These are phyloP conservation scores for Zoysia matrella DNA, from an alignment of 202 grass and related monocot species.

Conservation along the genomic window DNA sequence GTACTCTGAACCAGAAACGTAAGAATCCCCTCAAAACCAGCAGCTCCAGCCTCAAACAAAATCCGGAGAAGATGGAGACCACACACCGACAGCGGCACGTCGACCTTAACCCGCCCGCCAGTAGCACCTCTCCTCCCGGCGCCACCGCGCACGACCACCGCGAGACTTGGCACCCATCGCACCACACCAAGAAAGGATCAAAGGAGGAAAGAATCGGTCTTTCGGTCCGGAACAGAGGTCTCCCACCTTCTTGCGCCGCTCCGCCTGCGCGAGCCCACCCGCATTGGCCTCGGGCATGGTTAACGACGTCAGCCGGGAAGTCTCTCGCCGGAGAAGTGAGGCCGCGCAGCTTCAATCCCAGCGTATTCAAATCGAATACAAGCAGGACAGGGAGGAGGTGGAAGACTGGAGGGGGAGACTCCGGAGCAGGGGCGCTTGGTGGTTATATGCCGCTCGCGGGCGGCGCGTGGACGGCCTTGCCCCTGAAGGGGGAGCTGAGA, in stretches of 20 bases:
- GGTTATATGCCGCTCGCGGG: conserved; percentile 33
- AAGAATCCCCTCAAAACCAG: not conserved
- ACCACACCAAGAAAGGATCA: not conserved
- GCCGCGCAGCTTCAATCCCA: conserved; percentile 16
- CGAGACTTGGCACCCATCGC: not conserved
- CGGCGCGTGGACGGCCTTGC: conserved; percentile 22
- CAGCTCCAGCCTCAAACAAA: not conserved
- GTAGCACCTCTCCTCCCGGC: not conserved
- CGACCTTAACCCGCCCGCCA: not conserved
- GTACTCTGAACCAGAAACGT: not conserved
- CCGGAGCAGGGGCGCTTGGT: not conserved
- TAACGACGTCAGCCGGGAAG: not conserved
- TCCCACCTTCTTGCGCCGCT: conserved; percentile 60
- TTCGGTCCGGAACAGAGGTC: conserved; percentile 13
- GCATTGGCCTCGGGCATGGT: conserved; percentile 59
- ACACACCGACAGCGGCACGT: not conserved
- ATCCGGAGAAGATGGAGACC: not conserved
- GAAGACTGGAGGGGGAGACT: not conserved
- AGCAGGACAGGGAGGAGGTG: not conserved
- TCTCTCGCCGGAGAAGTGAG: conserved; percentile 16
- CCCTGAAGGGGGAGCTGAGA: not conserved
- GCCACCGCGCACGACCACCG: not conserved
- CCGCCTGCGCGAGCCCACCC: conserved; percentile 30
- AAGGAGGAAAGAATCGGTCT: conserved; percentile 17
- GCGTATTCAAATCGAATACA: not conserved